Evolutionary conservation across 106 monocot species (phyloP), one percentile per base, ranked within the genome.

Genomic region (Apostasia ramifera): DNA sequence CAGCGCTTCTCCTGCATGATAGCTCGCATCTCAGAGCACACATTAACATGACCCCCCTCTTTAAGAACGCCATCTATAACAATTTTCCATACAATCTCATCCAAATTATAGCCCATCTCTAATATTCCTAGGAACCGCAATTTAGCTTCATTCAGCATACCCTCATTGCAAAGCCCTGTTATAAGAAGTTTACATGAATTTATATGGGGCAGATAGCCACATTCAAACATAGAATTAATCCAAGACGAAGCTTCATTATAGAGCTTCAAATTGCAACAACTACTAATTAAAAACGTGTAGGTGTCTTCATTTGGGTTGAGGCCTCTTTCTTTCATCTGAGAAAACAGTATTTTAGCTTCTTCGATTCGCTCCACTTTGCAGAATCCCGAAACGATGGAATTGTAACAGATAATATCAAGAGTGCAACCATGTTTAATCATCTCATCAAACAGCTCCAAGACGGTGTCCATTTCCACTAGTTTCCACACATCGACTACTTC

Each of bases 41-140:
- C 44, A 53, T 73, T 45, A 59, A 61, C 57, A 72, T 72, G 66
- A 42, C 72, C 78, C 38, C 72, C 78, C 38, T 61, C 66, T 73
- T 73, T 78, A 44, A 78, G 59, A 40, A 78, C 43, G 15, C 78
- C 78, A 62, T 78, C 72, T 53, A 72, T 67, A 73, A 79, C 69
- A 67, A 73, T 51, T 55, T 68, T 73, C 73, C 73, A 79, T 63
- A 49, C 61, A 37, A 79, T 60, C 15, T 68, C 73, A 73, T 79
- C 79, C 63, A 47, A 55, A 69, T 69, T 79, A 67, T 72, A 73
- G 11, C 69, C 79, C 46, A 46, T 54, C 26, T 43, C 56, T 55
- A 79, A 73, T 2, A 71, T 63, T 42, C 54, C 60, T 60, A 40
- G 38, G 48, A 79, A 79, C n/a, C 59, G 55, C 7, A 50, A 47